Conservation (phyloP, 2,329 filamentous ascomycete genomes). For the Monosporascus sp. region DNA sequence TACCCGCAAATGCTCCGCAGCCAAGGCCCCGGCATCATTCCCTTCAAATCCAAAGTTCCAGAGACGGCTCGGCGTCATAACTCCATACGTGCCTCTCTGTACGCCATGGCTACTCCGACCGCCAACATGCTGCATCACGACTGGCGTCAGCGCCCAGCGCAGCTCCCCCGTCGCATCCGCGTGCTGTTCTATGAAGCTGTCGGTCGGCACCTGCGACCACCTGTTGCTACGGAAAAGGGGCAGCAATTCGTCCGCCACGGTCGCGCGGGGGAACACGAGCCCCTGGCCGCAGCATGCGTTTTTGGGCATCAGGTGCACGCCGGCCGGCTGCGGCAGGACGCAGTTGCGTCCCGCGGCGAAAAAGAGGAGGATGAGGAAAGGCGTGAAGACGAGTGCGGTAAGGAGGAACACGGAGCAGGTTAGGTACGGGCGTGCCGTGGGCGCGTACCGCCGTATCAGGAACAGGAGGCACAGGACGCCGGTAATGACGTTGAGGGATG, state of each 20-base stretch:
- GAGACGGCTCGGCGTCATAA: background rate
- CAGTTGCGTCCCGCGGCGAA: conserved; percentile 18
- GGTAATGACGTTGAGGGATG: conserved; percentile 7
- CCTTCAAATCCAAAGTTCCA: background rate
- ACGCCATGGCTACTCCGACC: conserved; percentile 19
- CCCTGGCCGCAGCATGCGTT: conserved; percentile 22
- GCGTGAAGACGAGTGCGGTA: conserved; percentile 13
- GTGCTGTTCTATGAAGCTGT: conserved; percentile 19
- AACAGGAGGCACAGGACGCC: conserved; percentile 6
- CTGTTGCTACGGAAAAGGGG: conserved; percentile 14
- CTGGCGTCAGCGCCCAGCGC: conserved; percentile 20
- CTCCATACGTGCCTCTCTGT: conserved; percentile 1
- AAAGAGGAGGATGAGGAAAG: conserved; percentile 17
- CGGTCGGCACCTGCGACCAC: conserved; percentile 13
- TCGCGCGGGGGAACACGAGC: conserved; percentile 15
- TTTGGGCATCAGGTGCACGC: conserved; percentile 18
- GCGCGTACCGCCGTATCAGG: conserved; percentile 8
- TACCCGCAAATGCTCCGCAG: background rate
- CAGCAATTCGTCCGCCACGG: conserved; percentile 14
- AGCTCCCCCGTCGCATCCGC: conserved; percentile 11
- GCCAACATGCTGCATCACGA: conserved; percentile 22
- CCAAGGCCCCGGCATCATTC: background rate
- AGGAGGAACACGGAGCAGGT: conserved; percentile 7
- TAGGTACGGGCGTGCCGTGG: conserved; percentile 4
- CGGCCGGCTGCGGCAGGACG: conserved; percentile 13